phyloP scores from a whole-genome alignment of 2,329 filamentous ascomycete species.

The Orbilia blumenaviensis region DNA sequence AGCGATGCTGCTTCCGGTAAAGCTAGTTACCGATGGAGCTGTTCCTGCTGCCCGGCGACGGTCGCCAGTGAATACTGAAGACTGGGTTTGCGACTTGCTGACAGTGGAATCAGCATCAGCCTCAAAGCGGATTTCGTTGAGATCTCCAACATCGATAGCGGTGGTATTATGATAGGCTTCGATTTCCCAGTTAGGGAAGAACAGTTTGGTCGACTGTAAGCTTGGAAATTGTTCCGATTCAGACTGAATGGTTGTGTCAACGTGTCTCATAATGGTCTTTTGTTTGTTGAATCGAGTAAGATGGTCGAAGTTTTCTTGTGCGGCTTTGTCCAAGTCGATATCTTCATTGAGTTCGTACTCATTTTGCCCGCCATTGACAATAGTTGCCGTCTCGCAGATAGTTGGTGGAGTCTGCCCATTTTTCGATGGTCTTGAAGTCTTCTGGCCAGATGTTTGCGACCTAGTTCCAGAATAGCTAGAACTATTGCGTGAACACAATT shows the following conservation, averaged over 20 bases:
- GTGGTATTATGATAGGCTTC: constrained; percentile 29
- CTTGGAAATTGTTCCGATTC: constrained; percentile 34
- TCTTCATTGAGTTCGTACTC: constrained; percentile 46
- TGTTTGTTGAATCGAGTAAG: constrained; percentile 53
- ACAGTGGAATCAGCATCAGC: constrained; percentile 42
- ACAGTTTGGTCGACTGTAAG: constrained; percentile 37
- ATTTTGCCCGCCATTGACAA: constrained; percentile 37
- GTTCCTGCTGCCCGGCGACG: constrained; percentile 31
- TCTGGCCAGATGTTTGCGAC: constrained; percentile 41
- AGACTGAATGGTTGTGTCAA: constrained; percentile 36
- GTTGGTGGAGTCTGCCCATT: constrained; percentile 48
- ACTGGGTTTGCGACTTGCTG: constrained; percentile 51
- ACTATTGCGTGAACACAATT: constrained; percentile 48
- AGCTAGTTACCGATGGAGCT: constrained; percentile 46
- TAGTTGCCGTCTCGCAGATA: constrained; percentile 48
- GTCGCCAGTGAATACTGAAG: constrained; percentile 43
- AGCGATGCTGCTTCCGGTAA: constrained; percentile 49
- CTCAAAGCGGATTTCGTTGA: constrained; percentile 37
- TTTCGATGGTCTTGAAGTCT: constrained; percentile 38
- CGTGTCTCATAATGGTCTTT: constrained; percentile 50
- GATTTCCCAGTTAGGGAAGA: constrained; percentile 50
- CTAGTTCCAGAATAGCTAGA: constrained; percentile 41
- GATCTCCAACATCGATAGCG: constrained; percentile 18
- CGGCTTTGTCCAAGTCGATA: constrained; percentile 52
- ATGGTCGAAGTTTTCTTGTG: constrained; percentile 51